phyloP scores from a whole-genome alignment of 495 filamentous ascomycete species.

The Xylaria bambusicola region DNA sequence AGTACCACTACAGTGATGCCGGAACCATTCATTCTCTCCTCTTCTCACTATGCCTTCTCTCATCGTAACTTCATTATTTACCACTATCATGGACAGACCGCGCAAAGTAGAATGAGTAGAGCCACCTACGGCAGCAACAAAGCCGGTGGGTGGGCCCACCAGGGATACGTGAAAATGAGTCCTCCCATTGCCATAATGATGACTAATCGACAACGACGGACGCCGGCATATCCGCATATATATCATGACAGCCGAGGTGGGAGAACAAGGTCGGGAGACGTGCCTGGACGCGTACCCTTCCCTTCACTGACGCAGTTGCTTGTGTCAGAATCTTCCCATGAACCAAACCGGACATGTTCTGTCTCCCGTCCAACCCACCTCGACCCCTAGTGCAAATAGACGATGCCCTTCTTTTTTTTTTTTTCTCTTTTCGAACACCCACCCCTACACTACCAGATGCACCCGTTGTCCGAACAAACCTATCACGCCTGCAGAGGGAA shows the following conservation, averaged over 20 bases:
- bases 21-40: slow-evolving; percentile 4
- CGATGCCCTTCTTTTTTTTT: too few relatives aligned
- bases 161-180: slow-evolving; percentile 2
- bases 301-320: neutral
- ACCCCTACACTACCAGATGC: neutral
- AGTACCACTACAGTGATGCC: neutral
- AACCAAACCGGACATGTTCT: neutral
- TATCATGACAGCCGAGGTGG: slow-evolving; percentile 32
- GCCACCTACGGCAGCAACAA: too few relatives aligned
- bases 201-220: slow-evolving; percentile 24
- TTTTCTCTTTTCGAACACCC: slow-evolving; percentile 17
- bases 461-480: neutral
- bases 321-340: slow-evolving; percentile 16
- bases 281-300: slow-evolving; percentile 6
- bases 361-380: neutral
- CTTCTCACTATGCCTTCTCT: slow-evolving; percentile 8
- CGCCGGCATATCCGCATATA: slow-evolving; percentile 31
- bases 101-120: too few relatives aligned
- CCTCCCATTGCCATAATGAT: slow-evolving; percentile 29
- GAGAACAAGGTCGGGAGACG: slow-evolving; percentile 25
- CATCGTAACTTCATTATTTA: slow-evolving; percentile 22
- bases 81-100: slow-evolving; percentile 5
- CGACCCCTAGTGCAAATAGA: neutral
- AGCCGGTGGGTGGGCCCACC: too few relatives aligned
- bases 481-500: slow-evolving; percentile 5